Evolutionary conservation across 2,329 filamentous ascomycete genomes (phyloP).

Genomic region (Mariannaea sp.): DNA sequence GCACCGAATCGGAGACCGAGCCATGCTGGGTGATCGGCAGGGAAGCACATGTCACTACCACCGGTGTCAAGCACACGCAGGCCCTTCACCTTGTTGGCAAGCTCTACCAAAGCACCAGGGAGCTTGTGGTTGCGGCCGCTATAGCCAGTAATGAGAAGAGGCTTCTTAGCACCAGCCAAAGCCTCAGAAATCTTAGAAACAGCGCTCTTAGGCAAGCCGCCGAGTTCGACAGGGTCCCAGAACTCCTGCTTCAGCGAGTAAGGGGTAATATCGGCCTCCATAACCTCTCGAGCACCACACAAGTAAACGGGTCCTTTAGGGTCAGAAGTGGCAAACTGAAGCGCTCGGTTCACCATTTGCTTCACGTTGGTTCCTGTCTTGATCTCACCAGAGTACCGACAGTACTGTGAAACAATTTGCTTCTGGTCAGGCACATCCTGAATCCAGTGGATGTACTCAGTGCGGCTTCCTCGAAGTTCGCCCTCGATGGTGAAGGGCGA

Average conservation of each 20-base stretch:
- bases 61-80: conserved; percentile 76
- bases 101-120: conserved; percentile 64
- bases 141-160: conserved; percentile 74
- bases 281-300: conserved; percentile 76
- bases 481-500: conserved; percentile 79
- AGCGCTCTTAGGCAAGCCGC: conserved; percentile 59
- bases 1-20: conserved; percentile 74
- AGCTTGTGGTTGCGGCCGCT: conserved; percentile 69
- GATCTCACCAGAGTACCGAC: conserved; percentile 80
- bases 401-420: conserved; percentile 82
- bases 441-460: conserved; percentile 87
- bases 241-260: conserved; percentile 70
- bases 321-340: conserved; percentile 79
- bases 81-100: conserved; percentile 70
- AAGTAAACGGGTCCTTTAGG: conserved; percentile 83
- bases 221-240: conserved; percentile 73
- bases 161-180: conserved; percentile 66
- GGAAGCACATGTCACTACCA: conserved; percentile 82
- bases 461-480: conserved; percentile 76
- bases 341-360: conserved; percentile 83
- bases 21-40: conserved; percentile 69
- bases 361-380: conserved; percentile 86
- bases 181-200: conserved; percentile 65
- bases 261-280: conserved; percentile 82
- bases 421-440: conserved; percentile 84